phyloP scores from a whole-genome alignment of 1,139 yeast genomes.

The Kodamaea anthophila region DNA sequence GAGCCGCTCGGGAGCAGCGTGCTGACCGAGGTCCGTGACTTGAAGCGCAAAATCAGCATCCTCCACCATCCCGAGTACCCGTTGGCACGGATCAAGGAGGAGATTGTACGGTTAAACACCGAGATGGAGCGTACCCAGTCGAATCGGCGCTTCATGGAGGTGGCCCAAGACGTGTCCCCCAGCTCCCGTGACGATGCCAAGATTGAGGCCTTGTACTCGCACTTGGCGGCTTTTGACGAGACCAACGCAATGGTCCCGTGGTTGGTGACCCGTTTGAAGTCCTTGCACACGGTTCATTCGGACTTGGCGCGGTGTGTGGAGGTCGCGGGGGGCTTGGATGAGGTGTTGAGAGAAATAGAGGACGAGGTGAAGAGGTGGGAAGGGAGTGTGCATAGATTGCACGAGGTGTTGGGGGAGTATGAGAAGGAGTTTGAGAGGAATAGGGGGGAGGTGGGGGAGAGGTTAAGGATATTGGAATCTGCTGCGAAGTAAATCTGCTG shows the following conservation, averaged over 20 bases:
- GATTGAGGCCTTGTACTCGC: constrained; percentile 32
- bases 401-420: constrained; percentile 26
- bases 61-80: constrained; percentile 33
- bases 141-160: constrained; percentile 13
- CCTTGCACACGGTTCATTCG: constrained; percentile 40
- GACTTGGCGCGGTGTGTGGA: constrained; percentile 26
- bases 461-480: constrained; percentile 4
- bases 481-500: too few species aligned
- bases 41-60: constrained; percentile 31
- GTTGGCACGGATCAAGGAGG: constrained; percentile 17
- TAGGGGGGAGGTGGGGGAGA: constrained; percentile 8
- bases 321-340: constrained; percentile 29
- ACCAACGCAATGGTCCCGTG: constrained; percentile 33
- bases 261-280: constrained; percentile 36
- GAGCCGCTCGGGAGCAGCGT: constrained; percentile 11
- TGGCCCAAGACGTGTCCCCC: constrained; percentile 4
- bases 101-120: constrained; percentile 13
- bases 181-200: constrained; percentile 16
- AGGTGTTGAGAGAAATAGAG: constrained; percentile 26
- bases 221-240: constrained; percentile 31
- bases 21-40: constrained; percentile 25
- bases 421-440: constrained; percentile 10
- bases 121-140: constrained; percentile 16
- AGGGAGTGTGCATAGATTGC: constrained; percentile 28
- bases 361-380: constrained; percentile 39